phyloP scores from a whole-genome alignment of 2,329 filamentous ascomycete species.

The Acrocalymma vagum region DNA sequence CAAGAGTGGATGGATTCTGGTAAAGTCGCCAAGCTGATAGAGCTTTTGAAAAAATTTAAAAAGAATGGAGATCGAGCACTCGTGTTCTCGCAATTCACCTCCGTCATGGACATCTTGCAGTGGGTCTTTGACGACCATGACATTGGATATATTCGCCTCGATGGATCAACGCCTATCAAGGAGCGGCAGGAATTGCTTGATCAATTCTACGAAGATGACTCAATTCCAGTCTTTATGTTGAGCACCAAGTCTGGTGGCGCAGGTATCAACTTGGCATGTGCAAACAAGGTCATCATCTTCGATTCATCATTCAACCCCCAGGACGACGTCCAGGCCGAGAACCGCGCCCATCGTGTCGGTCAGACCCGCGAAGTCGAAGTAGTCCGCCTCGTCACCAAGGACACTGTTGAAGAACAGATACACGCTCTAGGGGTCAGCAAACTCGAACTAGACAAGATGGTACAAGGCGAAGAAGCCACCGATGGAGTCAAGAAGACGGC shows the following conservation, averaged over 20 bases:
- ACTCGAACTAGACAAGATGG: conserved; percentile 82
- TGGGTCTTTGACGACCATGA: conserved; percentile 77
- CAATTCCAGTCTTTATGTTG: conserved; percentile 89
- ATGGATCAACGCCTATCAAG: conserved; percentile 82
- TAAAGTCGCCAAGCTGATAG: conserved; percentile 83
- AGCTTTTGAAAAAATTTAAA: conserved; percentile 77
- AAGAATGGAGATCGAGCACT: conserved; percentile 85
- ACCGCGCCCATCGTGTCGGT: conserved; percentile 92
- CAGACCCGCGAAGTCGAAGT: conserved; percentile 93
- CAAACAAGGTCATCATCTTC: conserved; percentile 98
- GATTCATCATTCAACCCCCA: conserved; percentile 98
- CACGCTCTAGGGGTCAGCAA: conserved; percentile 92
- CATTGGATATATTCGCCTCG: conserved; percentile 84
- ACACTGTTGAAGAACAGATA: conserved; percentile 92
- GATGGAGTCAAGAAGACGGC: conserved; percentile 29
- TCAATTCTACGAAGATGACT: conserved; percentile 77
- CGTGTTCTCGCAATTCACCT: conserved; percentile 93
- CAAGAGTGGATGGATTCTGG: conserved; percentile 77
- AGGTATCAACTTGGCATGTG: conserved; percentile 92
- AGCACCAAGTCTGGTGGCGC: conserved; percentile 96
- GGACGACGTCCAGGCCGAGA: conserved; percentile 98
- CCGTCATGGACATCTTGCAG: conserved; percentile 88
- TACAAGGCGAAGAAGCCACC: conserved; percentile 68
- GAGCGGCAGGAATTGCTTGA: conserved; percentile 90
- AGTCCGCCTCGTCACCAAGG: conserved; percentile 79